phyloP scores from a whole-genome alignment of 2,329 filamentous ascomycete genomes.

The Fusarium sp. region DNA sequence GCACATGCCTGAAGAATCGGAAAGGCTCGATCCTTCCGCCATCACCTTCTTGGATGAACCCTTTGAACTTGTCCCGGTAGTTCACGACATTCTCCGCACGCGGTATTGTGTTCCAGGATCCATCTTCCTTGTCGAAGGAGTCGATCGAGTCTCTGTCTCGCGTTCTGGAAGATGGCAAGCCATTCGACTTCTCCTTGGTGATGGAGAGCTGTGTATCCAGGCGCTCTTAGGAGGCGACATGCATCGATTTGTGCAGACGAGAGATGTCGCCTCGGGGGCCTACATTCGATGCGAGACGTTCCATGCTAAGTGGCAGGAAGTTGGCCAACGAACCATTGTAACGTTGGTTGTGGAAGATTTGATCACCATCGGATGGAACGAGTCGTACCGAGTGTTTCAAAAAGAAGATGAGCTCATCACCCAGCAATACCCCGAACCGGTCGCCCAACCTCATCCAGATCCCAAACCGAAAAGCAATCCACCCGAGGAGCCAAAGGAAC shows the following conservation, averaged over 20 bases:
- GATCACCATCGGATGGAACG: conserved; percentile 59
- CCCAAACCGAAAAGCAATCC: not conserved
- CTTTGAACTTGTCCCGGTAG: conserved; percentile 51
- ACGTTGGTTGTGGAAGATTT: conserved; percentile 59
- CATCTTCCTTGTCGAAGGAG: conserved; percentile 59
- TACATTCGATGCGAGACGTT: conserved; percentile 59
- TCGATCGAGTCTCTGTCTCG: conserved; percentile 52
- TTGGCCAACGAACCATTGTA: conserved; percentile 45
- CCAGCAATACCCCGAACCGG: conserved; percentile 1
- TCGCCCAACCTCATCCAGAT: not conserved
- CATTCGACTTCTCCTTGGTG: conserved; percentile 60
- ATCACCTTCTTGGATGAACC: conserved; percentile 39
- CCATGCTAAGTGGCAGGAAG: conserved; percentile 45
- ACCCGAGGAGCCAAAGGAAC: not conserved
- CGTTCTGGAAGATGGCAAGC: conserved; percentile 52
- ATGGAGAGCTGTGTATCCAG: conserved; percentile 64
- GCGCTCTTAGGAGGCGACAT: conserved; percentile 57
- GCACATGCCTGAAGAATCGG: conserved; percentile 38
- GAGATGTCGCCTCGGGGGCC: conserved; percentile 57
- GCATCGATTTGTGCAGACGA: conserved; percentile 58
- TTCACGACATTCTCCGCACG: conserved; percentile 59
- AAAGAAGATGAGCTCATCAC: conserved; percentile 5
- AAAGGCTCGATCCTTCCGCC: conserved; percentile 42
- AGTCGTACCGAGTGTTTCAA: conserved; percentile 47
- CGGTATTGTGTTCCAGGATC: conserved; percentile 58